These are phyloP conservation scores for Fusarium mundagurra DNA, from an alignment of 2,329 filamentous ascomycete species.

Conservation along the genomic window DNA sequence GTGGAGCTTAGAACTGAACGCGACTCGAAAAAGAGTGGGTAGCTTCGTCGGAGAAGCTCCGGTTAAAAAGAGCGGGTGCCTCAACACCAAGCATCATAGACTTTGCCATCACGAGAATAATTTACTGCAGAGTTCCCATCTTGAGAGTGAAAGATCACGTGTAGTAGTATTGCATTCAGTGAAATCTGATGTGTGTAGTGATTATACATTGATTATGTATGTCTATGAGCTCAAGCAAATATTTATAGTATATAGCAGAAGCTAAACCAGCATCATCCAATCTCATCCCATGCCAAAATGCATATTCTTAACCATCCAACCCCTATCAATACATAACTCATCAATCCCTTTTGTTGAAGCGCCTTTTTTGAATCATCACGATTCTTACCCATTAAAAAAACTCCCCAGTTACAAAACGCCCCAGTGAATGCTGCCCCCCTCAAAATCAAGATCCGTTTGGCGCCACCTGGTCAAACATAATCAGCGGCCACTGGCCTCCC, in stretches of 20 bases:
- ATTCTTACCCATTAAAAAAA: slow-evolving; percentile 11
- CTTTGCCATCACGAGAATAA: neutral
- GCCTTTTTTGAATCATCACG: slow-evolving; percentile 2
- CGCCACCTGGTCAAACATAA: slow-evolving; percentile 45
- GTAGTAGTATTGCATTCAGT: rapidly evolving
- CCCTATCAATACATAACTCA: slow-evolving; percentile 27
- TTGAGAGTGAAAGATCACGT: neutral
- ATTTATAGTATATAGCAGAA: slow-evolving; percentile 15
- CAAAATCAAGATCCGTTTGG: slow-evolving; percentile 39
- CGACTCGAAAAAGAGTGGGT: slow-evolving; percentile 40
- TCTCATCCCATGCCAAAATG: slow-evolving; percentile 5
- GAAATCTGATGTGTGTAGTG: neutral
- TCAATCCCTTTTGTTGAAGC: slow-evolving; percentile 6
- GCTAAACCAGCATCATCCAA: neutral
- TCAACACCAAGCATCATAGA: neutral
- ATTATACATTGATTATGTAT: slow-evolving; percentile 25
- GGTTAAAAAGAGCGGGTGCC: slow-evolving; percentile 24
- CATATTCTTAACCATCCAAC: neutral
- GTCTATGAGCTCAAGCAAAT: slow-evolving; percentile 17
- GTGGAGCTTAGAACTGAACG: slow-evolving; percentile 38
- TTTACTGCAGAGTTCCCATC: neutral
- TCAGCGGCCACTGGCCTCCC: slow-evolving; percentile 46
- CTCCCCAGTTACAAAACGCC: slow-evolving; percentile 19
- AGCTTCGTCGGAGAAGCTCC: slow-evolving; percentile 42
- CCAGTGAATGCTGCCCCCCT: slow-evolving; percentile 25